Conservation (phyloP, 2,329 filamentous ascomycete genomes). For the Acrocalymma vagum region DNA sequence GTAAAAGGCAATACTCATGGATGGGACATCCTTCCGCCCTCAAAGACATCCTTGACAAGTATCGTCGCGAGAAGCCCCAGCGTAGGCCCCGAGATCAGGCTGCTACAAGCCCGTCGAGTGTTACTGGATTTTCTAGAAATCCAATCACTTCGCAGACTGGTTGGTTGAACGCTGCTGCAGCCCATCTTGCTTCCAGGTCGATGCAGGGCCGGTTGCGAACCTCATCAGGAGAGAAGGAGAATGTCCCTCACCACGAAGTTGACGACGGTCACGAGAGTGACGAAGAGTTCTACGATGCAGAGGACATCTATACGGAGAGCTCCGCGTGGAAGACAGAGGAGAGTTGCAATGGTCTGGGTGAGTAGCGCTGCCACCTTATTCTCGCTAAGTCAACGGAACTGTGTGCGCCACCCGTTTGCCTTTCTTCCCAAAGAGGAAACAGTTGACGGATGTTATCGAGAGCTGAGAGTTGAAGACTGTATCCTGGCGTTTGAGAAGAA, state of each 20-base stretch:
- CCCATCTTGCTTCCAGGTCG: neutral
- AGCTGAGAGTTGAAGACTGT: no score
- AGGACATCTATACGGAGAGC: conserved; percentile 11
- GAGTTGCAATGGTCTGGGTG: no score
- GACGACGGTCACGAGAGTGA: no score
- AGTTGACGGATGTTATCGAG: no score
- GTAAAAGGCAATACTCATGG: conserved; percentile 19
- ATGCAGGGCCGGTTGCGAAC: neutral
- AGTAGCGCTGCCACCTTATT: no score
- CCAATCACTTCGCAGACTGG: no score
- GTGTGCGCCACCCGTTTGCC: no score
- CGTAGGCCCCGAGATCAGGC: conserved; percentile 1
- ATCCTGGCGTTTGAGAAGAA: no score
- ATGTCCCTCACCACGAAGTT: conserved; percentile 4
- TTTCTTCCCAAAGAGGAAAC: no score
- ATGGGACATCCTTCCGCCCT: conserved; percentile 18
- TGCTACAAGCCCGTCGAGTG: conserved; percentile 6
- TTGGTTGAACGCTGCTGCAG: no score
- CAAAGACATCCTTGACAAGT: conserved; percentile 11
- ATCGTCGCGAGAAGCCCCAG: conserved; percentile 10
- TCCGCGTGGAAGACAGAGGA: no score
- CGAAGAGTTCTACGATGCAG: conserved; percentile 25
- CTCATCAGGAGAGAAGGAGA: conserved; percentile 5
- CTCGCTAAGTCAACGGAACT: no score
- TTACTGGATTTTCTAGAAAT: neutral